Conservation (phyloP, 2,329 filamentous ascomycete genomes). For the Zasmidium cellare region DNA sequence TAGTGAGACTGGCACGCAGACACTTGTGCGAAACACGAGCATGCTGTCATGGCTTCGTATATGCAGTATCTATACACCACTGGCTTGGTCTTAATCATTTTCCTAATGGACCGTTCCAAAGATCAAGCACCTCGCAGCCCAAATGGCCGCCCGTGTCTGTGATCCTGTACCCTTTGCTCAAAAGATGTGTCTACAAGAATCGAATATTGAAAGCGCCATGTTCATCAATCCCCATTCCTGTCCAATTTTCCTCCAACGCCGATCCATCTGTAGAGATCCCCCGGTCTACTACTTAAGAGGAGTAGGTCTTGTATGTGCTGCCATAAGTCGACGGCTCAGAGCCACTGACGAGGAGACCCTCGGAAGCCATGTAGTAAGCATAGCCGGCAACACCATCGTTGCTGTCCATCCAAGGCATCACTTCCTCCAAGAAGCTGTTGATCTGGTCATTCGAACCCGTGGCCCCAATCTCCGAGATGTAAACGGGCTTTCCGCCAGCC, state of each 20-base stretch:
- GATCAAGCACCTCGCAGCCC: neutral
- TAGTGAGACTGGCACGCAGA: no score
- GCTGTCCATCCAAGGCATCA: slow-evolving; percentile 49
- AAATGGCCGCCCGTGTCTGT: neutral
- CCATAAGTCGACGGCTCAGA: slow-evolving; percentile 32
- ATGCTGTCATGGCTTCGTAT: neutral
- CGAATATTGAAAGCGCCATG: neutral
- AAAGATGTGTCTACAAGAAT: neutral
- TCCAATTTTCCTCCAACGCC: slow-evolving; percentile 6
- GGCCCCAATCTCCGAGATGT: slow-evolving; percentile 66
- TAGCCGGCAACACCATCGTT: slow-evolving; percentile 43
- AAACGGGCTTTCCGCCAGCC: slow-evolving; percentile 48
- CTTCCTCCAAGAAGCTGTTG: slow-evolving; percentile 50
- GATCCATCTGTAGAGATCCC: neutral
- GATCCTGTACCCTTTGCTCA: neutral
- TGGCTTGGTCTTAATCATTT: neutral
- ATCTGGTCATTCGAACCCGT: slow-evolving; percentile 45
- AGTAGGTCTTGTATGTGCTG: slow-evolving; percentile 30
- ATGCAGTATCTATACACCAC: neutral
- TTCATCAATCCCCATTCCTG: neutral
- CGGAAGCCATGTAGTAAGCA: slow-evolving; percentile 37
- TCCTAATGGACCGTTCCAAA: neutral
- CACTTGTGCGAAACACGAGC: neutral
- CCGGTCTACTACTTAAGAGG: slow-evolving; percentile 8
- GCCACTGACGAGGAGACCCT: slow-evolving; percentile 38